Conservation (phyloP, 2,329 filamentous ascomycete genomes). For the Aspergillus spinulosporus region DNA sequence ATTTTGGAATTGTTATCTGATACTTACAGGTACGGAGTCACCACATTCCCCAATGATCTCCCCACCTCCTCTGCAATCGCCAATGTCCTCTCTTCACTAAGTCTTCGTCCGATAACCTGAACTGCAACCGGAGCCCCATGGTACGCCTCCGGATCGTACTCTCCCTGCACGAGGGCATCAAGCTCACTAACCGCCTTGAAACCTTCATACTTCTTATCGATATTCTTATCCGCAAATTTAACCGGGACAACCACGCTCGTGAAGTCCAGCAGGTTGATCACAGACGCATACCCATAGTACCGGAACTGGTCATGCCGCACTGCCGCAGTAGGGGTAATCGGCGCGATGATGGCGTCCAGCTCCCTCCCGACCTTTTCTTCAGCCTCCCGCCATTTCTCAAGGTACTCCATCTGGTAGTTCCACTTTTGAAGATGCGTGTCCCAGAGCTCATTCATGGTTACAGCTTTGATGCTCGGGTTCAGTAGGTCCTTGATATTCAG, state of each 20-base stretch:
- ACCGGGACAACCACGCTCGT: slow-evolving; percentile 49
- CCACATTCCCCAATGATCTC: not conserved
- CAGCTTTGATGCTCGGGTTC: slow-evolving; percentile 20
- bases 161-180: slow-evolving; percentile 46
- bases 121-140: slow-evolving; percentile 47
- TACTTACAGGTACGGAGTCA: not conserved
- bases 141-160: slow-evolving; percentile 49
- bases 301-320: slow-evolving; percentile 36
- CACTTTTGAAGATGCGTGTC: slow-evolving; percentile 33
- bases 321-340: slow-evolving; percentile 42
- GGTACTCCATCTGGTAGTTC: slow-evolving; percentile 37
- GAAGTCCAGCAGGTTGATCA: slow-evolving; percentile 43
- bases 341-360: slow-evolving; percentile 42
- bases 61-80: slow-evolving; percentile 36
- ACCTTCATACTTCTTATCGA: slow-evolving; percentile 29
- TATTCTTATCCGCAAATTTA: slow-evolving; percentile 43
- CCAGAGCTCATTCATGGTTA: slow-evolving; percentile 21
- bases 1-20: no score
- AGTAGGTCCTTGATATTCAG: slow-evolving; percentile 32
- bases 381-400: slow-evolving; percentile 29
- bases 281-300: slow-evolving; percentile 32
- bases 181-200: slow-evolving; percentile 3
- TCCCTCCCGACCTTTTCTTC: slow-evolving; percentile 24
- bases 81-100: slow-evolving; percentile 49
- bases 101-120: slow-evolving; percentile 47